A percentile compares a stretch with the other conserved stretches of the same genome.
Evolutionary conservation across 225 moss, liverwort and hornwort genomes (phyloP).

Genomic region (Sphagnum contortum): DNA sequence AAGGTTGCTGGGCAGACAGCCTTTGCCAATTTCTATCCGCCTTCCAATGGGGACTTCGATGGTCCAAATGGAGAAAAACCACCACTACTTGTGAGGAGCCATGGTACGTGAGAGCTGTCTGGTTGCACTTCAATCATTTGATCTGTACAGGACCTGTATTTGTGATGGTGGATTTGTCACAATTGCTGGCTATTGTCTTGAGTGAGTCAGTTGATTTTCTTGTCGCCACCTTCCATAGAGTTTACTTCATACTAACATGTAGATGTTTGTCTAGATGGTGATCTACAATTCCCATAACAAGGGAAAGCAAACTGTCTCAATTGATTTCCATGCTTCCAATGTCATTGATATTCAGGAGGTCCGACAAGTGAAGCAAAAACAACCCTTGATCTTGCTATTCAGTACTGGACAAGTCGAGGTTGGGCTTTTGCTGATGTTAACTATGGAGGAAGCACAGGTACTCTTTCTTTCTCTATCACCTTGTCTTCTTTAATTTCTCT

Average conservation of each 20-base stretch:
- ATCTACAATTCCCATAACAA: not conserved
- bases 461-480: not conserved
- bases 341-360: slow-evolving; percentile 35
- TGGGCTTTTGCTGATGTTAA: slow-evolving; percentile 96
- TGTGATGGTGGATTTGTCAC: too few species aligned
- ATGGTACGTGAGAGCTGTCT: slow-evolving; percentile 42
- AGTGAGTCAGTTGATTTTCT: not conserved
- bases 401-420: slow-evolving; percentile 91
- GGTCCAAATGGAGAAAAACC: slow-evolving; percentile 61
- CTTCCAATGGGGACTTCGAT: slow-evolving; percentile 55
- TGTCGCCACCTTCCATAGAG: not conserved
- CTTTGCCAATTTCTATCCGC: slow-evolving; percentile 78
- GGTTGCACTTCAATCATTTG: too few species aligned
- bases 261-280: not conserved
- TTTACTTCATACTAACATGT: not conserved
- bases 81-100: slow-evolving; percentile 77
- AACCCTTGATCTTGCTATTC: slow-evolving; percentile 57
- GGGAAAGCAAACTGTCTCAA: too few species aligned
- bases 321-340: too few species aligned
- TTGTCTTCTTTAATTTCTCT: not conserved
- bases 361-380: slow-evolving; percentile 68
- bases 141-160: too few species aligned
- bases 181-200: not conserved
- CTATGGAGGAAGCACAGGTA: slow-evolving; percentile 93
- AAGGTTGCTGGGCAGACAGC: slow-evolving; percentile 66